Evolutionary conservation across 2,329 filamentous ascomycete species (phyloP).

Genomic region (Fusarium sambucinum): DNA sequence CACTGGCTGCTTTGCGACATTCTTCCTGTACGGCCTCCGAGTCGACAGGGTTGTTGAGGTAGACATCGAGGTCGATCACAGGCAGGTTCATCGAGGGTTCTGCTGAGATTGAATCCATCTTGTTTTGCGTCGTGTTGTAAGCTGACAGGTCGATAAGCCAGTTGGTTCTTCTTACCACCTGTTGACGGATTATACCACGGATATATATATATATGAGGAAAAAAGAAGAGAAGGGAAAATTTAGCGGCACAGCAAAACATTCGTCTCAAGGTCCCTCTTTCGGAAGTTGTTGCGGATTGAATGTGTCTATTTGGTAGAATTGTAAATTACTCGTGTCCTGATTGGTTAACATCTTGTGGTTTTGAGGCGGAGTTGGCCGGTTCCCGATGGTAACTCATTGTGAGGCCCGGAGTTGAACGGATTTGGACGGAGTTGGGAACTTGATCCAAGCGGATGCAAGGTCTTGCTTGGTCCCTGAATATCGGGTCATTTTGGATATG

Average conservation of each 20-base stretch:
- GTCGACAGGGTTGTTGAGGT: constrained; percentile 59
- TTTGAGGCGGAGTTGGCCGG: constrained; percentile 39
- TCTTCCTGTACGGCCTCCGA: constrained; percentile 62
- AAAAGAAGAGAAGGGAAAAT: not conserved
- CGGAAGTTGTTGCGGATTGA: constrained; percentile 38
- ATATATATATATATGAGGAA: constrained; percentile 7
- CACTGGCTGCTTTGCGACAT: constrained; percentile 65
- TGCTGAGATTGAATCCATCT: constrained; percentile 43
- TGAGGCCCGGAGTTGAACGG: constrained; percentile 33
- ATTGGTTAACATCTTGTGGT: constrained; percentile 26
- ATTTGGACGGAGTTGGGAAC: constrained; percentile 17
- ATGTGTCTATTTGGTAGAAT: constrained; percentile 32
- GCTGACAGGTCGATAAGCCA: not conserved
- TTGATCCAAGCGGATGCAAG: too few relatives aligned
- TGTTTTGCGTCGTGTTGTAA: not conserved
- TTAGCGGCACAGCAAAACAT: constrained; percentile 19
- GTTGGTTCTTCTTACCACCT: not conserved
- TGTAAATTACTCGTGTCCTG: constrained; percentile 22
- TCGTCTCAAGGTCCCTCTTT: constrained; percentile 27
- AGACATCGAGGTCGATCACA: constrained; percentile 70
- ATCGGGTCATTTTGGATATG: not conserved
- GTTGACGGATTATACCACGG: not conserved
- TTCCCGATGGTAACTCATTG: constrained; percentile 27
- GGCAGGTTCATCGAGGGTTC: constrained; percentile 67
- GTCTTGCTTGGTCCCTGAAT: not conserved